Base-by-base conservation (phyloP, 306 rosid genomes). In the Quercus parvula region DNA sequence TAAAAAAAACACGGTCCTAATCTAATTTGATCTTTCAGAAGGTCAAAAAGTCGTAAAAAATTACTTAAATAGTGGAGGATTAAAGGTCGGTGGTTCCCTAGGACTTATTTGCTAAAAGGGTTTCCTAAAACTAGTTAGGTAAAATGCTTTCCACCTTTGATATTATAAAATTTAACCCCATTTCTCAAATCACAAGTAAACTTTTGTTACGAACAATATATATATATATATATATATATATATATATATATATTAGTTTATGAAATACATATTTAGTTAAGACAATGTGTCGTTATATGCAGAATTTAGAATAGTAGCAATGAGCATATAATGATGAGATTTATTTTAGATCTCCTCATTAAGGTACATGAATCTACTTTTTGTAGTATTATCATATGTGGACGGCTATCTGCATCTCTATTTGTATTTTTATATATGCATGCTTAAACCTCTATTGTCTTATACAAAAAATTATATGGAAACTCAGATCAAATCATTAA, bases 1-100 rank as follows among this genome's bases (percentile, higher is more conserved):
- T 10, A 49, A 49, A 49, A 49, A 49, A 49, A 49, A 67, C 41
- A 6, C 9, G 10, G 9, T 5, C 10, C 66, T 11, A 59, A 4
- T 11, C 2, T n/a, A 6, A 24, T 14, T 70, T 59, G 51, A 55
- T 82, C 72, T 77, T 78, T 79, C 86, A 73, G 74, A 85, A 79
- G 82, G 80, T 77, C 81, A 79, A 56, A 79, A 71, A 63, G 75
- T 24, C 67, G 11, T 27, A 74, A 49, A 49, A 11, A 11, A 25
- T 41, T 4, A 59, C 33, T 22, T 52, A 44, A 71, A 15, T 24
- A 49, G 54, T 44, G 49, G 27, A 20, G n/a, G 9, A 6, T 54
- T 24, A 24, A 74, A 71, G 19, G 25, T 54, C 33, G 20, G 68
- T 12, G 72, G 72, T 33, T 17, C 5, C 52, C 3, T 66, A 13